Percentiles rank a stretch among this genome's conserved stretches.
Evolutionary conservation across 768 basidiomycete species (phyloP).

Genomic region (Mrakia frigida): DNA sequence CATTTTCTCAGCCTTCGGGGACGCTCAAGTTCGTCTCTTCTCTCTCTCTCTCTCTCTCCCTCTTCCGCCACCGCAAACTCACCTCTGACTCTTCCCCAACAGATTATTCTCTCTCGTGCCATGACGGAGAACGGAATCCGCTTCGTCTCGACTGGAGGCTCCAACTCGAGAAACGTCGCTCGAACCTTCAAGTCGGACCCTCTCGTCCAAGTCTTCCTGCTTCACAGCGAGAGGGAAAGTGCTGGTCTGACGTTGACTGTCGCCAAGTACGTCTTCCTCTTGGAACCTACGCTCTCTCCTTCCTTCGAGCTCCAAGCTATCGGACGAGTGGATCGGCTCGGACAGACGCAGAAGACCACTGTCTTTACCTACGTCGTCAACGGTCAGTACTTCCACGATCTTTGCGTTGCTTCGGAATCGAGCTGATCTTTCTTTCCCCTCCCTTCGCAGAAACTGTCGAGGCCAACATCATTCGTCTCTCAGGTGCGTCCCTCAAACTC

Average conservation of each 20-base stretch:
- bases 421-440: too few relatives aligned
- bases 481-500: neutral
- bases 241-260: slow-evolving; percentile 24
- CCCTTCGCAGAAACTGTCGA: neutral
- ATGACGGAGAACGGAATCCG: slow-evolving; percentile 19
- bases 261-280: slow-evolving; percentile 23
- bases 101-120: slow-evolving; percentile 20
- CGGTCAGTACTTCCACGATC: neutral
- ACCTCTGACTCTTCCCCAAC: neutral
- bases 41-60: neutral
- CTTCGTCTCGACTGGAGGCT: neutral
- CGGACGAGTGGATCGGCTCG: slow-evolving; percentile 27
- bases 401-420: neutral
- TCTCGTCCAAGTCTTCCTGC: slow-evolving; percentile 11
- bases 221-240: slow-evolving; percentile 16
- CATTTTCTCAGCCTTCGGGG: slow-evolving; percentile 20
- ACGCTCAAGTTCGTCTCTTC: neutral
- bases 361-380: slow-evolving; percentile 22
- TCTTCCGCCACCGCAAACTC: neutral
- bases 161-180: slow-evolving; percentile 10
- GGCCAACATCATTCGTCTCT: slow-evolving; percentile 13
- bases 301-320: slow-evolving; percentile 28
- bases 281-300: neutral
- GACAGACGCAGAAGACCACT: slow-evolving; percentile 17
- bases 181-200: slow-evolving; percentile 16